Conservation (phyloP, 805 yeast species). For the Tetrapisispora namnaoensis region DNA sequence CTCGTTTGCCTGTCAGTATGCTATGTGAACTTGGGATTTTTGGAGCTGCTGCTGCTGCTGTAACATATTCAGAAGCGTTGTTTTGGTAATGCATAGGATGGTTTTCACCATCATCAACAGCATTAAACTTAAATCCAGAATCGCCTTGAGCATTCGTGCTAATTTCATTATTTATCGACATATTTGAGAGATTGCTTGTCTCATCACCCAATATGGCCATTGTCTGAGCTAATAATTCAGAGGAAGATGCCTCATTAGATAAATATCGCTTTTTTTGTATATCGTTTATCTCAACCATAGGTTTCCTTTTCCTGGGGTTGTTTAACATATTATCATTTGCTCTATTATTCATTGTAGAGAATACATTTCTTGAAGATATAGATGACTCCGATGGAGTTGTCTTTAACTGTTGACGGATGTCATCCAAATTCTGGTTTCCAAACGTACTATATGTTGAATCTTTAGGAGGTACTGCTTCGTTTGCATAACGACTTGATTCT, state of each 20-base stretch:
- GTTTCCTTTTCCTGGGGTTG: not conserved
- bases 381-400: not conserved
- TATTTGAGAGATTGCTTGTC: not conserved
- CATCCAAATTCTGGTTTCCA: too few species aligned
- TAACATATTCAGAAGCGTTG: not conserved
- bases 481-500: not conserved
- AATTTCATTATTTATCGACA: not conserved
- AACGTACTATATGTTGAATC: not conserved
- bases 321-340: not conserved
- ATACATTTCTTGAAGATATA: not conserved
- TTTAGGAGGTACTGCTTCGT: not conserved
- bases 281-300: not conserved
- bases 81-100: not conserved
- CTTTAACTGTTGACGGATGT: not conserved
- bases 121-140: not conserved
- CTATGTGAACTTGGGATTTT: not conserved
- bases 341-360: not conserved
- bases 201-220: not conserved
- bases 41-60: conserved; percentile 2
- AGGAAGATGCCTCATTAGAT: not conserved
- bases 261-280: not conserved
- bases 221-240: not conserved
- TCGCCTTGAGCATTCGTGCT: not conserved
- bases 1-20: not conserved
- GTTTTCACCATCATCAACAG: not conserved